Base-by-base conservation (phyloP, 1,139 yeast genomes). In the Geotrichum bryndzae region DNA sequence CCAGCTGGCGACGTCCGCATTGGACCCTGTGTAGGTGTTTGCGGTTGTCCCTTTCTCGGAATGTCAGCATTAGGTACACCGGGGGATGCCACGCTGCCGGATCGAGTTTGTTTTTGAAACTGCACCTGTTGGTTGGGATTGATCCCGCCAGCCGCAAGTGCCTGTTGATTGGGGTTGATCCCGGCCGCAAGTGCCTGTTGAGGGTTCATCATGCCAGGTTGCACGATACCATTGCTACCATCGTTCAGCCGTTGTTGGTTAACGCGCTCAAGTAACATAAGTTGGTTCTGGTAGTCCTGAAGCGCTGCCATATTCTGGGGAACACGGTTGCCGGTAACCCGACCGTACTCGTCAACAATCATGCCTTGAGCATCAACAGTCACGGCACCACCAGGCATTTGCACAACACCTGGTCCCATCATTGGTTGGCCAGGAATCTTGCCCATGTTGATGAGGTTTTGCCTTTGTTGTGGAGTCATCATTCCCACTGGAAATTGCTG, bases 251-350 rank as follows among this genome's bases (percentile, higher is more conserved):
- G 73, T 71, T 84, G 84, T 72, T 85, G 86, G 72, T 87, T 87
- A 70, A 86, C 91, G 66, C 84, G 84, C 66, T 88, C 94, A 64
- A 88, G 75, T 54, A 86, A 73, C 84, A 87, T 82, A 66, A 88
- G 75, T 73, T 88, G 94, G 81, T 83, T 83, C 72, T 88, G 94
- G 72, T 88, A 88, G 71, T 87, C 92, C 66, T 85, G 88, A 57
- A 87, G 76, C 3, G 83, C 82, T 58, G 73, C 74, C 61, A 70
- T 71, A 60, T 69, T 71, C 54, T 68, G 70, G 4, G 66, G 66
- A 6, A 61, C 64, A 18, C 63, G 59, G 41, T 62, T 66, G 27
- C 56, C 61, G 3, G 63, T 63, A 2, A 38, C n/a, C 46, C 29
- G 51, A 31, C 58, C 60, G 25, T 53, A 41, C 27, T 52, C 53